phyloP scores from a whole-genome alignment of 2,329 filamentous ascomycete genomes.

The Aspergillus oerlinghausenensis region DNA sequence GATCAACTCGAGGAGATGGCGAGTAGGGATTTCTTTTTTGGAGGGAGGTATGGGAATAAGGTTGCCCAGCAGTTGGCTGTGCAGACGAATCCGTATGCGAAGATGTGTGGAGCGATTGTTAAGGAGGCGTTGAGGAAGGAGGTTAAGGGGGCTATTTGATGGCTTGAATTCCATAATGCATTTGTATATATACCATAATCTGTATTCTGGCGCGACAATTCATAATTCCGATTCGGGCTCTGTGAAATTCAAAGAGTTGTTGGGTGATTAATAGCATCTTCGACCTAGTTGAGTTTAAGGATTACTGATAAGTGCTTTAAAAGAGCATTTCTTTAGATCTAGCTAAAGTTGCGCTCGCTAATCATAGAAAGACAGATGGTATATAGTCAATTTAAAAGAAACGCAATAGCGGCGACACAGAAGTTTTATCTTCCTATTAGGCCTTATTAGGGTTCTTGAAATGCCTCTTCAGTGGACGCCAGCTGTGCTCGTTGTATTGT shows the following conservation, averaged over 20 bases:
- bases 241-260: not conserved
- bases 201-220: not conserved
- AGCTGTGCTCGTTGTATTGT: conserved; percentile 76
- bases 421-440: not conserved
- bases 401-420: not conserved
- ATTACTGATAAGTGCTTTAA: not conserved
- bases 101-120: conserved; percentile 59
- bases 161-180: not conserved
- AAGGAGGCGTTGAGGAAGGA: conserved; percentile 57
- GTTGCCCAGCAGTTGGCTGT: conserved; percentile 55
- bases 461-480: conserved; percentile 63
- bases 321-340: not conserved
- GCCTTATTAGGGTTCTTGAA: conserved; percentile 51
- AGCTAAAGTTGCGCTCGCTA: not conserved
- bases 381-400: not conserved
- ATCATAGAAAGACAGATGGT: not conserved
- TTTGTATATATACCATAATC: not conserved
- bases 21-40: conserved; percentile 51
- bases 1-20: conserved; percentile 52
- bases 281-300: not conserved
- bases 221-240: not conserved
- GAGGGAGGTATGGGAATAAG: conserved; percentile 53
- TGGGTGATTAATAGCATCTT: not conserved
- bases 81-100: conserved; percentile 59
- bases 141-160: conserved; percentile 28